Evolutionary conservation across 1,284 basidiomycete species (phyloP), one percentile per base, ranked within the genome.

Genomic region (Ganoderma boninense): DNA sequence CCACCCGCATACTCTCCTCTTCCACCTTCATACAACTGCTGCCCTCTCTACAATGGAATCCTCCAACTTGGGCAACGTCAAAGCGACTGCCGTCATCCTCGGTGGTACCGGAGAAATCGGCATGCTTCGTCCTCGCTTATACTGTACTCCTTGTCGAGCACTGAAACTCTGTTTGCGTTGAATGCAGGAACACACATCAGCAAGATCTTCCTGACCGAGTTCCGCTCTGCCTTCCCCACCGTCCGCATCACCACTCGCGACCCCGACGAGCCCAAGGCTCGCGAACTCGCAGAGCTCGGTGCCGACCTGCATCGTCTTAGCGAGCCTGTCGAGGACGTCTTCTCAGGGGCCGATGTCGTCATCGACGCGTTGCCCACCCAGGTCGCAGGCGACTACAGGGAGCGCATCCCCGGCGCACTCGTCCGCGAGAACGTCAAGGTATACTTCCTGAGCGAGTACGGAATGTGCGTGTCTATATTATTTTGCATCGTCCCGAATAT

Each of bases 391-490:
- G 74, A 72, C 18, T 71, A 71, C 42, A 73, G 66, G 59, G 67
- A 76, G 46, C 71, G 68, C 23, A 29, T 79, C 5, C 65, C 72
- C 20, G 68, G 71, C 10, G 75, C 71, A 4, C 74, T 74, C 3
- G 44, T 78, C 8, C 71, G 70, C 35, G 64, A 65, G 43, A 73
- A 73, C 26, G 74, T 68, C 11, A 71, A 70, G 60, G 75, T 77
- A 29, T 79, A 79, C 70, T 79, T 80, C 62, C 75, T 78, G n/a
- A 75, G 73, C 64, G 79, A 80, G 61, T 80, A 71, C 60, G 79
- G 78, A 38, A 62, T 69, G 79, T 80, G 61, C 46, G 75, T 14
- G 46, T n/a, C 13, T 13, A 8, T 49, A 8, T 18, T 40, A 20
- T 10, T n/a, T 18, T 2, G 16, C 29, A 4, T 32, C 4, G 29